phyloP scores from a whole-genome alignment of 73 alveolate genomes.

The Tetrahymena thermophila region DNA sequence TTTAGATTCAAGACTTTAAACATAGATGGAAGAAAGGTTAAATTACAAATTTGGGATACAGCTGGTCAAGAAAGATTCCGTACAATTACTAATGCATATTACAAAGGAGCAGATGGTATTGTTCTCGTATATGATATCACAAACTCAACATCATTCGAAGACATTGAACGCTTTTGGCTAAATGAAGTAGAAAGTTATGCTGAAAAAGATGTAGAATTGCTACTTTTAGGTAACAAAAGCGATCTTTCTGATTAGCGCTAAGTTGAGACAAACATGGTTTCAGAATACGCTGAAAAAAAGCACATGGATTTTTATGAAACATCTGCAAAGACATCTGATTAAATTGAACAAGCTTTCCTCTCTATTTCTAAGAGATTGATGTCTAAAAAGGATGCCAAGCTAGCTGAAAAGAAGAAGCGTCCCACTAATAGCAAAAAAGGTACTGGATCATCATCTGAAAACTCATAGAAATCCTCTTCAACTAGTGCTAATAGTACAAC shows the following conservation, averaged over 20 bases:
- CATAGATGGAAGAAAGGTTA: slow-evolving; percentile 42
- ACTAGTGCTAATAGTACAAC: background rate
- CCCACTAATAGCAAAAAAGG: background rate
- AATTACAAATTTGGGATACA: slow-evolving; percentile 96
- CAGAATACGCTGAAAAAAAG: slow-evolving; percentile 19
- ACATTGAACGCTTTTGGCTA: slow-evolving; percentile 41
- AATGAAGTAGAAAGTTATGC: slow-evolving; percentile 42
- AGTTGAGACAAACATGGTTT: slow-evolving; percentile 28
- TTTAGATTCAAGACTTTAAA: slow-evolving; percentile 52
- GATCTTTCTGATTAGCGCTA: slow-evolving; percentile 32
- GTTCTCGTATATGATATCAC: slow-evolving; percentile 68
- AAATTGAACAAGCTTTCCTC: slow-evolving; percentile 24
- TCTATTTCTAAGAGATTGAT: slow-evolving; percentile 25
- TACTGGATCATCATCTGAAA: background rate
- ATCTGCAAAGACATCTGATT: slow-evolving; percentile 39
- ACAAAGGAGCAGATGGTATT: slow-evolving; percentile 78
- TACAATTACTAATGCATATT: slow-evolving; percentile 63
- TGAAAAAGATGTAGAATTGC: slow-evolving; percentile 32
- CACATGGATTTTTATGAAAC: slow-evolving; percentile 36
- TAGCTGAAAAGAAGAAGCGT: background rate
- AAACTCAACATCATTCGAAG: slow-evolving; percentile 48
- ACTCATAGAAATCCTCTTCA: background rate
- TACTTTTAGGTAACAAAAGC: slow-evolving; percentile 25
- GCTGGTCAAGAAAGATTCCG: slow-evolving; percentile 95
- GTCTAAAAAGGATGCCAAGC: slow-evolving; percentile 38